Evolutionary conservation across 2,329 filamentous ascomycete species (phyloP).

Genomic region (Aureobasidium uvarum): DNA sequence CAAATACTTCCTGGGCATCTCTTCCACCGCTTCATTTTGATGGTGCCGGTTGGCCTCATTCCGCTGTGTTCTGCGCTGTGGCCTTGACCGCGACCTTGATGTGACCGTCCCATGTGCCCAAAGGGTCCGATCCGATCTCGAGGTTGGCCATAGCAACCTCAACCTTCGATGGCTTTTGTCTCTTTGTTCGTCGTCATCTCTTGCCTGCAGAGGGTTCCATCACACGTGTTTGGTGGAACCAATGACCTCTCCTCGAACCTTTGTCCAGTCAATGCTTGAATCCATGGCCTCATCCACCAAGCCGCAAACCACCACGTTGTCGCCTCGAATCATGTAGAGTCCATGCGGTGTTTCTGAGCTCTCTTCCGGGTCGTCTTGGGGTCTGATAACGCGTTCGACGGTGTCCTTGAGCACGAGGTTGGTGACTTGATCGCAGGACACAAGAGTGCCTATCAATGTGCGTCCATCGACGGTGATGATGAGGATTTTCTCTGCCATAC

Average conservation of each 20-base stretch:
- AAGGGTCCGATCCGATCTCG: constrained; percentile 7
- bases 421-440: constrained; percentile 86
- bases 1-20: constrained; percentile 3
- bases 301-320: constrained; percentile 89
- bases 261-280: constrained; percentile 84
- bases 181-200: constrained; percentile 8
- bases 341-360: constrained; percentile 80
- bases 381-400: constrained; percentile 85
- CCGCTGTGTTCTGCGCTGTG: not conserved
- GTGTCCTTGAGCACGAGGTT: constrained; percentile 86
- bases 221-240: constrained; percentile 77
- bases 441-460: constrained; percentile 70
- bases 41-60: not conserved
- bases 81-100: not conserved
- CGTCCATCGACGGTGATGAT: constrained; percentile 91
- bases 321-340: constrained; percentile 86
- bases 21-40: not conserved
- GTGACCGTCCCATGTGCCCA: constrained; percentile 11
- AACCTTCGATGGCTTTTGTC: not conserved
- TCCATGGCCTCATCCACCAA: constrained; percentile 88
- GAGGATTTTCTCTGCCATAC: constrained; percentile 75
- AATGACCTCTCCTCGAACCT: constrained; percentile 81
- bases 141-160: constrained; percentile 3
- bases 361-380: constrained; percentile 75
- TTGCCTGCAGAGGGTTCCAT: constrained; percentile 30